A percentile compares a stretch with the other conserved stretches of the same genome.
Conservation (phyloP, 2,329 filamentous ascomycete genomes). For the Didymellaceae sp. region DNA sequence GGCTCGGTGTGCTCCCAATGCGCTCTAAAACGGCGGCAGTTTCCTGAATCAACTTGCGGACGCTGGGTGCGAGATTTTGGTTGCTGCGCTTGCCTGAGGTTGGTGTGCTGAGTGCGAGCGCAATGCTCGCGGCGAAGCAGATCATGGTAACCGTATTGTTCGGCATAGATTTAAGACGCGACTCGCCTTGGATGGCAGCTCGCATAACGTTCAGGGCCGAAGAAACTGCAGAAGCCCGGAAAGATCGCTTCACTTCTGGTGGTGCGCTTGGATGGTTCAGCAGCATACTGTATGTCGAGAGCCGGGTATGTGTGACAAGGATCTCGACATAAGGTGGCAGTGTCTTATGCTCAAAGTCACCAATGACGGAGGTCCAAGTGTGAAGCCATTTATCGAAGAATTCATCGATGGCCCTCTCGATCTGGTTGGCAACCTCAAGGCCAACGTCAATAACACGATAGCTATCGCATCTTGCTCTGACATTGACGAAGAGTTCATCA, state of each 20-base stretch:
- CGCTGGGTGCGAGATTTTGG: conserved; percentile 43
- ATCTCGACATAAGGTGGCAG: conserved; percentile 79
- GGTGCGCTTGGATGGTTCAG: conserved; percentile 77
- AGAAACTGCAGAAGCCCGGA: conserved; percentile 73
- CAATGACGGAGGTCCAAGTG: conserved; percentile 57
- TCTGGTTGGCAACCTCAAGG: conserved; percentile 56
- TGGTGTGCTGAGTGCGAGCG: conserved; percentile 56
- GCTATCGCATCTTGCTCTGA: conserved; percentile 66
- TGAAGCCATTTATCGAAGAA: conserved; percentile 72
- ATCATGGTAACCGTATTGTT: conserved; percentile 84
- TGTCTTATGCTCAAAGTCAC: conserved; percentile 51
- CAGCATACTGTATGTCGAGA: conserved; percentile 77
- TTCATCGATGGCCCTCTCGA: conserved; percentile 61
- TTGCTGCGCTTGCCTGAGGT: conserved; percentile 27
- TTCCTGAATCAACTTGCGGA: conserved; percentile 62
- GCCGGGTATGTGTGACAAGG: conserved; percentile 71
- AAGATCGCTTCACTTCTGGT: conserved; percentile 73
- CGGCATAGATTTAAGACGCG: conserved; percentile 74
- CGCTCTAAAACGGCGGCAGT: conserved; percentile 72
- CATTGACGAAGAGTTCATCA: conserved; percentile 63
- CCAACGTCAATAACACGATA: conserved; percentile 61
- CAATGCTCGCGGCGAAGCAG: conserved; percentile 65
- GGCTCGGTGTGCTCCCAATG: conserved; percentile 69
- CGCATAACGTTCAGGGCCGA: conserved; percentile 78
- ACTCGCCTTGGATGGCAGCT: conserved; percentile 74